Conservation (phyloP, 2,329 filamentous ascomycete genomes). For the Teratosphaeria epicoccoides region DNA sequence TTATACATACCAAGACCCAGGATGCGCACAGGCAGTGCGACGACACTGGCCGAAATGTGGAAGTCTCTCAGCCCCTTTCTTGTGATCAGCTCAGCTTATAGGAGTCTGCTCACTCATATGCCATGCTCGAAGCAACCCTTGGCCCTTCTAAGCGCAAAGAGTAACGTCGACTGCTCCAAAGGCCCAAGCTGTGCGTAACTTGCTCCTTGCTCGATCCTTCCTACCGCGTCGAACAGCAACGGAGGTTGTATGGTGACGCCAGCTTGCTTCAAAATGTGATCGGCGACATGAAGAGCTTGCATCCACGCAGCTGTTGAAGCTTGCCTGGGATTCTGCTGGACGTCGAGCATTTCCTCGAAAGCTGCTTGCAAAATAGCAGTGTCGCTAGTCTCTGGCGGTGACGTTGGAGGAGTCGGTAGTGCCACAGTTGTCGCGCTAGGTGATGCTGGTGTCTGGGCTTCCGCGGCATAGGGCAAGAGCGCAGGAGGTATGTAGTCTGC, state of each 20-base stretch:
- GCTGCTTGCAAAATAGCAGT: not conserved
- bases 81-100: too few species aligned
- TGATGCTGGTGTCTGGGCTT: not conserved
- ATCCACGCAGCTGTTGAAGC: not conserved
- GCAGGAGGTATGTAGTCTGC: not conserved
- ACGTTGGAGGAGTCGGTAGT: not conserved
- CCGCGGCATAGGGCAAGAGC: not conserved
- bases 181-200: not conserved
- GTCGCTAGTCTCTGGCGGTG: not conserved
- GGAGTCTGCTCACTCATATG: not conserved
- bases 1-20: too few species aligned
- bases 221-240: not conserved
- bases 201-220: not conserved
- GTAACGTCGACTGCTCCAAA: not conserved
- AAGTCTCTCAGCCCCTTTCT: too few species aligned
- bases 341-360: not conserved
- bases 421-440: not conserved
- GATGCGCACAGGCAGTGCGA: too few species aligned
- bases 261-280: not conserved
- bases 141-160: not conserved
- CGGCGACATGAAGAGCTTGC: not conserved
- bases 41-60: too few species aligned
- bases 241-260: not conserved
- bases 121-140: not conserved
- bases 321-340: not conserved